These are phyloP conservation scores for Fusarium equiseti DNA, from an alignment of 2,329 filamentous ascomycete genomes.

Conservation along the genomic window DNA sequence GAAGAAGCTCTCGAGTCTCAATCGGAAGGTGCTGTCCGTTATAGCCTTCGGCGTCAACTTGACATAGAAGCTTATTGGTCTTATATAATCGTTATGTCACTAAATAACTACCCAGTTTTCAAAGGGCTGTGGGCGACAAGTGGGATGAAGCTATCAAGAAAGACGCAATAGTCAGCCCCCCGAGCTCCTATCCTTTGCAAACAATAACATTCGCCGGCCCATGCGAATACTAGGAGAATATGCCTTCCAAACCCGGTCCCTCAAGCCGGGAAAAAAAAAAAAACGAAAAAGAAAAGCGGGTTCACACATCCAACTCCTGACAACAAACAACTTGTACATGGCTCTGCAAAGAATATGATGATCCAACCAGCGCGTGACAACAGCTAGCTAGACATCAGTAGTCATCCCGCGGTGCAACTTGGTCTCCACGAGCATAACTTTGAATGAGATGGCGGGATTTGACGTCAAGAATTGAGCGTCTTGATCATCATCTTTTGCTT, in stretches of 20 bases:
- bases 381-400: background rate
- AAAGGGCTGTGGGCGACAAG: conserved; percentile 2
- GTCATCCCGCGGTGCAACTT: background rate
- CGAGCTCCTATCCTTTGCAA: conserved; percentile 12
- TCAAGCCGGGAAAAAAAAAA: conserved; percentile 10
- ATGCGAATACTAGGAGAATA: conserved; percentile 25
- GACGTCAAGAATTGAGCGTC: conserved; percentile 66
- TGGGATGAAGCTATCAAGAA: conserved; percentile 3
- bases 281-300: conserved; percentile 36
- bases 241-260: conserved; percentile 13
- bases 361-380: conserved; percentile 19
- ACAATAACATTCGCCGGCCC: conserved; percentile 23
- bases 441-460: background rate
- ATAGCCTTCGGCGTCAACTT: background rate
- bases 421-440: background rate
- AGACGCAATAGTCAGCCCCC: background rate
- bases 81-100: background rate
- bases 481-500: conserved; percentile 81
- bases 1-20: background rate
- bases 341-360: conserved; percentile 16
- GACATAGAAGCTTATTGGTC: background rate
- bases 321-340: conserved; percentile 30
- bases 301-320: conserved; percentile 43
- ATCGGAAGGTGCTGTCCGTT: background rate
- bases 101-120: background rate